Base-by-base conservation (phyloP, 2,329 filamentous ascomycete species). In the Cryoendolithus antarcticus region DNA sequence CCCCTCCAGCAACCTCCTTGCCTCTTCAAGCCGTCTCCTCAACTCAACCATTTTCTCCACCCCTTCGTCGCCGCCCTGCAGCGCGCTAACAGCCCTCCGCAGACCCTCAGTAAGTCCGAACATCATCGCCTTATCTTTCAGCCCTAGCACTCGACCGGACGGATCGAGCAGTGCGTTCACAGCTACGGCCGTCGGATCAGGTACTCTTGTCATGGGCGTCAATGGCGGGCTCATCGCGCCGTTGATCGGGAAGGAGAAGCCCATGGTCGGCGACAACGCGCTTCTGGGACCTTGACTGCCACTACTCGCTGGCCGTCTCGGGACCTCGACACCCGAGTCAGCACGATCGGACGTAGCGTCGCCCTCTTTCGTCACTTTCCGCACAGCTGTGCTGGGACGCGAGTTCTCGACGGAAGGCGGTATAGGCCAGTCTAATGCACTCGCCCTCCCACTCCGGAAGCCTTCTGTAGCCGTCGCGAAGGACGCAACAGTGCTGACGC, bases 391-490 rank as follows among this genome's bases (percentile, higher is more conserved):
- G 30, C 30, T 32, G 6, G 30, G 30, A 4, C 30, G 30, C 3
- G 30, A 13, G 4, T 3, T 13, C 6, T 32, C 30, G 19, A 21
- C 19, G 19, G 19, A 21, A 21, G 19, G 19, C 6, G 30, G 30
- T n/a, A 32, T 13, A 4, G 30, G 30, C 30, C 30, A 32, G 6
- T 32, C 30, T n/a, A 32, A 13, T 6, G 10, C 10, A 6, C 36
- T n/a, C 19, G 11, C 10, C 19, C 36, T 33, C 32, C 36, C 9
- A 31, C 36, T 21, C 19, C 27, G 15, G 43, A 43, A n/a, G 12
- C 30, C 70, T 56, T 79, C 75, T 3, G 63, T 70, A 4, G 77
- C 77, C 2, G 77, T 81, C 2, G 73, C 75, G 53, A 80, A 82
- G 1, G 74, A 74, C 12, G 71, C 72, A 7, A 72, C 58, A 1